Percentiles rank a stretch among this genome's conserved stretches.
Evolutionary conservation across 2,329 filamentous ascomycete species (phyloP).

Genomic region (Penicillium sp.): DNA sequence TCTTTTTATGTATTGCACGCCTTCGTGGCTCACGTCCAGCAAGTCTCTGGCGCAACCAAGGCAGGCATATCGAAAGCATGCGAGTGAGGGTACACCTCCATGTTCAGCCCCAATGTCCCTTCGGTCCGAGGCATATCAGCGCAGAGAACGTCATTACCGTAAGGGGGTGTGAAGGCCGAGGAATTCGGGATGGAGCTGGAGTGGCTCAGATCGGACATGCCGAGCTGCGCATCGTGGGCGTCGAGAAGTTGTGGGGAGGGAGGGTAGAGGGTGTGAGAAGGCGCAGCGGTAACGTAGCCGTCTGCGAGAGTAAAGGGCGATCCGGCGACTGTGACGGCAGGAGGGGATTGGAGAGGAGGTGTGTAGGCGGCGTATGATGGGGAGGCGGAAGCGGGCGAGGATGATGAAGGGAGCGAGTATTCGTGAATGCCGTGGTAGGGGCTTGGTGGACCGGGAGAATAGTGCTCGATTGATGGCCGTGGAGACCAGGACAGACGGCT

Average conservation of each 20-base stretch:
- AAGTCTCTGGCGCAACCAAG: constrained; percentile 37
- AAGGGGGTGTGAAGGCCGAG: constrained; percentile 41
- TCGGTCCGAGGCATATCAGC: constrained; percentile 32
- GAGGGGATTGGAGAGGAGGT: constrained; percentile 44
- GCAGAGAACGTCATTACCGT: constrained; percentile 37
- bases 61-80: constrained; percentile 35
- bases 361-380: constrained; percentile 43
- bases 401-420: constrained; percentile 35
- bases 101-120: constrained; percentile 27
- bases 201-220: constrained; percentile 34
- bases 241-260: constrained; percentile 40
- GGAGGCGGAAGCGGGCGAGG: constrained; percentile 41
- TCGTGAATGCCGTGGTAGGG: constrained; percentile 37
- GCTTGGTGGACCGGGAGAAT: constrained; percentile 39
- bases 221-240: constrained; percentile 32
- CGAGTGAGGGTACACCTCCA: constrained; percentile 36
- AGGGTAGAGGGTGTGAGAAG: constrained; percentile 38
- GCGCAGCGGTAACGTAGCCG: constrained; percentile 36
- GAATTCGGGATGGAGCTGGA: constrained; percentile 35
- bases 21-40: constrained; percentile 34
- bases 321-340: constrained; percentile 38
- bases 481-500: constrained; percentile 65
- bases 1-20: neutral
- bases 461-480: constrained; percentile 39
- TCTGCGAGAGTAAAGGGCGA: constrained; percentile 40